Evolutionary conservation across 2,329 filamentous ascomycete genomes (phyloP), one percentile per base, ranked within the genome.

Genomic region (Fragosphaeria purpurea): DNA sequence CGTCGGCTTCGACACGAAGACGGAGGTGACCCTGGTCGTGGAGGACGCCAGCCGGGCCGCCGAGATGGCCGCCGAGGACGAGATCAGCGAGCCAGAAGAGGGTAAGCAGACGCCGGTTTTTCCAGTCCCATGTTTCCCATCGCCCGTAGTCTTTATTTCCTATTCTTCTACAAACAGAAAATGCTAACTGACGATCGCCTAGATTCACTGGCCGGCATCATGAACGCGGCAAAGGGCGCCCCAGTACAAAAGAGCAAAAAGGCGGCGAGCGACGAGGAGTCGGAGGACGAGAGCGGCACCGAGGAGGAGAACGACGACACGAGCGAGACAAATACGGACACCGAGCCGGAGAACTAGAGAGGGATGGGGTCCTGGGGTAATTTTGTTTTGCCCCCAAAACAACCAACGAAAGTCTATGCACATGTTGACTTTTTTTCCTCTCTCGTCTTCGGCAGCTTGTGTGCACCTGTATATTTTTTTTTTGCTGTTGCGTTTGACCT

Each of bases 21-120:
- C 88, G 75, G 88, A 96, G 62, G 88, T 95, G 33, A 89, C 86
- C 2, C 76, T 98, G 48, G 79, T 85, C 33, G 88, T 98, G 7
- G 89, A 95, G 62, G 90, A 97, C 60, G 83, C 87, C 37, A 86
- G 80, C 67, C 93, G 91, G 70, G 90, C 88, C 5, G 84, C 80
- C 22, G 79, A 85, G 58, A 83, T 95, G 63, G 79, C 80, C 48
- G 86, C 83, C 45, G 89, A 96, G 58, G 93, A 95, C 61, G 93
- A 98, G 53, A 98, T 98, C 58, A 95, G 88, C 64, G 93, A 98
- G 66, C 93, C 94, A 38, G 93, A 97, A 56, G 93, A 98, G 75
- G 93, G 93, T 95, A 76, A 74, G 83, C 74, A 45, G 63, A 66
- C 22, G 22, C 22, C 22, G 22, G 22, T 22, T 22, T 22, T 22